These are phyloP conservation scores for Exutisphaerella laricina DNA, from an alignment of 2,329 filamentous ascomycete species.

Conservation along the genomic window DNA sequence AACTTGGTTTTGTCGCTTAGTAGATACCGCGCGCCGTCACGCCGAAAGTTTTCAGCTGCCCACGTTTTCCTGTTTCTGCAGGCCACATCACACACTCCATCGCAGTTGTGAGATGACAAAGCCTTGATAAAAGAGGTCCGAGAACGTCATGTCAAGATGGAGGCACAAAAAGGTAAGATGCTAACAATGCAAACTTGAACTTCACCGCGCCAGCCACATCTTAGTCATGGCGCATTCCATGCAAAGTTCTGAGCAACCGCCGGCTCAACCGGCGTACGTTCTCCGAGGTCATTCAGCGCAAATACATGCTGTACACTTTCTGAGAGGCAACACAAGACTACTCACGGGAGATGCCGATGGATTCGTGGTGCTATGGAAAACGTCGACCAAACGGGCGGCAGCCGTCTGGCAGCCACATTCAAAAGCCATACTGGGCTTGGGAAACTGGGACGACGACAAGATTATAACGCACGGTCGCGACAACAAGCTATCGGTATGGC, in stretches of 20 bases:
- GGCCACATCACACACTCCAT: no score
- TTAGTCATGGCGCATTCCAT: conserved; percentile 9
- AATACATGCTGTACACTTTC: conserved; percentile 71
- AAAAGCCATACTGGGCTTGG: conserved; percentile 68
- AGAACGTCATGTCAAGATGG: no score
- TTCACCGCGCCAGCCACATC: not conserved
- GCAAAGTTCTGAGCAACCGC: conserved; percentile 32
- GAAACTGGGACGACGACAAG: conserved; percentile 63
- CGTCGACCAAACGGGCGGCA: conserved; percentile 71
- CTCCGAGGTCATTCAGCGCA: conserved; percentile 79
- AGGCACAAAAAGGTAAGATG: not conserved
- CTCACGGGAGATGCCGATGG: conserved; percentile 86
- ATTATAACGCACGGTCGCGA: conserved; percentile 93
- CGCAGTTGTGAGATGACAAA: no score
- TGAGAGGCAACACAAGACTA: conserved; percentile 67
- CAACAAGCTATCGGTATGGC: conserved; percentile 81
- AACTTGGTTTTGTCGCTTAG: no score
- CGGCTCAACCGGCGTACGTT: conserved; percentile 60
- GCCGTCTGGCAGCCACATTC: conserved; percentile 85
- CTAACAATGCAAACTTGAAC: not conserved
- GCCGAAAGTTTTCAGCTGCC: no score
- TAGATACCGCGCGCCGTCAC: no score
- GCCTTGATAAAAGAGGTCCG: no score
- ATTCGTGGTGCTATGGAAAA: conserved; percentile 79
- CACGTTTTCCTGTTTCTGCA: no score